Base-by-base conservation (phyloP, 495 filamentous ascomycete genomes). In the Aspergillus saccharolyticus region DNA sequence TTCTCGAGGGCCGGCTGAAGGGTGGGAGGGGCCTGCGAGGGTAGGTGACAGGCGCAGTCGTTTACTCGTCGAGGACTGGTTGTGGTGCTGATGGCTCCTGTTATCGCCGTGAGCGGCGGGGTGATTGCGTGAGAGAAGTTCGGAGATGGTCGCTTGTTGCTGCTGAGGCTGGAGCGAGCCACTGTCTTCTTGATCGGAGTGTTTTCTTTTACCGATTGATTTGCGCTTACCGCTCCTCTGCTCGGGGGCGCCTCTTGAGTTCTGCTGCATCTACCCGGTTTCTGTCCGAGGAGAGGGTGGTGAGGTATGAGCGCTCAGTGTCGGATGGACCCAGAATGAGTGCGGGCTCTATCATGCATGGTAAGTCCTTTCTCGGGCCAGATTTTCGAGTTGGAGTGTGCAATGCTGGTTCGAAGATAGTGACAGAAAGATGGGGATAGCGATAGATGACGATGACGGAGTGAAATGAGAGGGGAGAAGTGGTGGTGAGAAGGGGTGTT, bases 251-350 rank as follows among this genome's bases (percentile, higher is more conserved):
- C 64, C 69, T 65, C 65, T 74, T 56, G 72, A 63, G 55, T 69
- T 70, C 64, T 72, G 71, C 71, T 72, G 74, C 76, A 78, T 78
- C 72, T 73, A 78, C 72, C 72, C 72, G 72, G 69, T 71, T n/a
- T 70, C 60, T 60, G 63, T 69, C 69, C 69, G 63, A 65, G 57
- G 48, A 28, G 58, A 57, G 52, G 63, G 55, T 52, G 42, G 39
- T 47, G 58, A 55, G 51, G 50, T 57, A 55, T 28, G 49, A 44
- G 55, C 62, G 54, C 55, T 64, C 59, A 63, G 65, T 53, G 62
- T 59, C 49, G 59, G 60, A 61, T 61, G 47, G 55, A 60, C 61
- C 65, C 59, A 54, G 61, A 53, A 18, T 47, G 30, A 46, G 20
- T 24, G 49, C 42, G 55, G 24, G 49, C 14, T 53, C 43, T 54